Base-by-base conservation (phyloP, 1,284 basidiomycete genomes). In the Apiotrichum veenhuisii region DNA sequence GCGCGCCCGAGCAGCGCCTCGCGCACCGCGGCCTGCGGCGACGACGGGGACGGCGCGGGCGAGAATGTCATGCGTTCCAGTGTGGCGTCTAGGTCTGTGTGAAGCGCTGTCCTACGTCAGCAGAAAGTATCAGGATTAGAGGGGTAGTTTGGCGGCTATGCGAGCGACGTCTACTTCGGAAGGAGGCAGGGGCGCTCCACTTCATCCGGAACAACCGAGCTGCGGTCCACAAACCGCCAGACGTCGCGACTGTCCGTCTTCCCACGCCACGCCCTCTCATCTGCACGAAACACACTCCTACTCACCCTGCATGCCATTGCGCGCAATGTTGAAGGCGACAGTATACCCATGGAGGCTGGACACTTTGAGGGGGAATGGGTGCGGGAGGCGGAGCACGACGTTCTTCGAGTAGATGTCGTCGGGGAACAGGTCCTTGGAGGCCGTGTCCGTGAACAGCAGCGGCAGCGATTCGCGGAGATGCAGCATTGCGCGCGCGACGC, bases 391-490 rank as follows among this genome's bases (percentile, higher is more conserved):
- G 41, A 77, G 57, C 4, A 68, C 61, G 36, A 77, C 59, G 52
- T 71, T 56, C 22, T 65, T 64, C 38, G 70, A 71, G 59, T 70
- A 78, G 23, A 78, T 63, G 10, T 73, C 68, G 8, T 71, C 65
- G 0, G 76, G 75, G 49, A 76, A 76, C 48, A 76, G 64, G 7
- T 64, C 55, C n/a, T 27, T 41, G 14, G 64, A 62, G 14, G 61
- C 50, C 25, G 66, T 59, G 7, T 59, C 59, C 33, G 67, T 48
- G 57, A 78, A 75, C 42, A 77, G 70, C 17, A 64, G 59, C 7
- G 77, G 76, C 5, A 78, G 61, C 5, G 75, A 68, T 17, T 74
- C 70, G 55, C 71, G 67, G 0, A 78, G 70, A 56, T 78, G 77
- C 2, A 76, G 57, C 67, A 76, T 73, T 18, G 66, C 74, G 50